A percentile compares a stretch with the other conserved stretches of the same genome.
These are phyloP conservation scores for Baorangia bicolor DNA, from an alignment of 768 basidiomycete species.

Conservation along the genomic window DNA sequence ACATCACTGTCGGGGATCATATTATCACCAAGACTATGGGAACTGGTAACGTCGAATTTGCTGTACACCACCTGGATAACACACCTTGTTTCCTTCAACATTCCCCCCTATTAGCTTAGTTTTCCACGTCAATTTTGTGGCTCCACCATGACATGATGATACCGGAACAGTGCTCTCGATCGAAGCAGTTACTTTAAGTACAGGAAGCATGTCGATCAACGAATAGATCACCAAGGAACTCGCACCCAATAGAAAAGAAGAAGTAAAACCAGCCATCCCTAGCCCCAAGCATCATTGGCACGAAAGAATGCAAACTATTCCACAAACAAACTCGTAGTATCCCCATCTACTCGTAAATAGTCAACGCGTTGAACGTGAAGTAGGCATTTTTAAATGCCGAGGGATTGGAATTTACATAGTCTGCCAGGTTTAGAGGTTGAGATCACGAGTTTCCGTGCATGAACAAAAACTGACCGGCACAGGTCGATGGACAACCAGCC, in stretches of 20 bases:
- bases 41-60: no score
- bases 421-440: slow-evolving; percentile 12
- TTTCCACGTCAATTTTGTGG: no score
- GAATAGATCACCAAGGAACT: neutral
- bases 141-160: no score
- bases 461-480: slow-evolving; percentile 20
- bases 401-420: slow-evolving; percentile 38
- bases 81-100: no score
- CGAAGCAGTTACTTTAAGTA: neutral
- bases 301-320: neutral
- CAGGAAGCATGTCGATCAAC: neutral
- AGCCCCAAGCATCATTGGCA: neutral
- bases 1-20: no score
- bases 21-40: no score
- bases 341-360: slow-evolving; percentile 32
- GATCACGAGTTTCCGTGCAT: neutral
- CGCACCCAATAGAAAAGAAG: neutral
- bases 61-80: no score
- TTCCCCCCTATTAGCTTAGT: no score
- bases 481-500: slow-evolving; percentile 30
- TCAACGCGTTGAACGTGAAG: slow-evolving; percentile 39
- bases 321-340: neutral
- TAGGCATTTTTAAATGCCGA: slow-evolving; percentile 40
- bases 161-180: no score
- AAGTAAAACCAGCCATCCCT: neutral